These are phyloP conservation scores for Novakomyces olei DNA, from an alignment of 805 yeast genomes.

Conservation along the genomic window DNA sequence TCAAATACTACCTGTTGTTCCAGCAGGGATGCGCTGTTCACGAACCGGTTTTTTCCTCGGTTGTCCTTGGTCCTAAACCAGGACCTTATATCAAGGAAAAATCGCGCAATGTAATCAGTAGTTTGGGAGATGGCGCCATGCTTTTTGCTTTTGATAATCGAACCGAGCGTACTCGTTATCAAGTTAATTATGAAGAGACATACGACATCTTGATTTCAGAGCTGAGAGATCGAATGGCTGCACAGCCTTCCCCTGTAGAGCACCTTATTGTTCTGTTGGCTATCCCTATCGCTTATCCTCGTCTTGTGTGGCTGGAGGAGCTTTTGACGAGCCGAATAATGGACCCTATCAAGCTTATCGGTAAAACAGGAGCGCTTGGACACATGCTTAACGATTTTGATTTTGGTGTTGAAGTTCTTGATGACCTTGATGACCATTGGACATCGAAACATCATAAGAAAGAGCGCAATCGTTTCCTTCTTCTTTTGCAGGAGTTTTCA, in stretches of 20 bases:
- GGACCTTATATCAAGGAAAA: constrained; percentile 53
- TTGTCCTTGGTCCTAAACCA: constrained; percentile 39
- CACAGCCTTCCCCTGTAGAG: constrained; percentile 29
- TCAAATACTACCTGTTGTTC: constrained; percentile 69
- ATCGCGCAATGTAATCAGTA: constrained; percentile 46
- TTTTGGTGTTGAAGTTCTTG: constrained; percentile 74
- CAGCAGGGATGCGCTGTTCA: constrained; percentile 32
- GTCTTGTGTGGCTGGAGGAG: constrained; percentile 76
- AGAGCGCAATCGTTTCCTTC: constrained; percentile 56
- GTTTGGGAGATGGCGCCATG: constrained; percentile 52
- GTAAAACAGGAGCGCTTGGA: constrained; percentile 21
- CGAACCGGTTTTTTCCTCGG: constrained; percentile 21
- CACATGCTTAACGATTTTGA: constrained; percentile 82
- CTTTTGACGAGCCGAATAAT: constrained; percentile 34
- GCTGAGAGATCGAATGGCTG: constrained; percentile 33
- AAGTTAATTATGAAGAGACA: constrained; percentile 31
- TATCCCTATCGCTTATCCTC: constrained; percentile 85
- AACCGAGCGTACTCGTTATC: constrained; percentile 54
- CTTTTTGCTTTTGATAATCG: constrained; percentile 78
- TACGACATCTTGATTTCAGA: constrained; percentile 44
- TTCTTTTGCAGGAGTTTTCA: constrained; percentile 42
- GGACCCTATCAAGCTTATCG: constrained; percentile 37
- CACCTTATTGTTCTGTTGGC: constrained; percentile 73
- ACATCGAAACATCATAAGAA: constrained; percentile 67
- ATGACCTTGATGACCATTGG: constrained; percentile 94